These are phyloP conservation scores for Dipteronia dyeriana DNA, from an alignment of 345 rosid genomes.

Conservation along the genomic window DNA sequence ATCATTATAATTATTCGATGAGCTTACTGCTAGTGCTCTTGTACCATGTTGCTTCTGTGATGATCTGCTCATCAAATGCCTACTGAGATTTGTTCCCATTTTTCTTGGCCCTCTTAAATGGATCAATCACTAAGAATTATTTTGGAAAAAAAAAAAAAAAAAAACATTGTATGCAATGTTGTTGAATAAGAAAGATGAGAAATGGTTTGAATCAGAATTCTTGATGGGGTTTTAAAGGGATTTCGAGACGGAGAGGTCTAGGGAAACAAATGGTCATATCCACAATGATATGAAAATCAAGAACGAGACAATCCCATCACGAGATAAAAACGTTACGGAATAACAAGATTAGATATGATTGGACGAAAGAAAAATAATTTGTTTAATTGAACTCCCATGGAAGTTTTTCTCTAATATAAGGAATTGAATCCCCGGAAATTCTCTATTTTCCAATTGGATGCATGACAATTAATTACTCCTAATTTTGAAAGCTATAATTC, in stretches of 20 bases:
- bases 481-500: not conserved
- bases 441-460: not conserved
- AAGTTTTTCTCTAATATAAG: not conserved
- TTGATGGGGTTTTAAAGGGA: slow-evolving; percentile 6
- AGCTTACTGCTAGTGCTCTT: no score
- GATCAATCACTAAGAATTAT: not conserved
- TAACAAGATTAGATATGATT: not conserved
- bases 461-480: not conserved
- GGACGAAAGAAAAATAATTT: not conserved
- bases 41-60: not conserved
- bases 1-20: not conserved
- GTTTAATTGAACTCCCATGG: not conserved
- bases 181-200: not conserved
- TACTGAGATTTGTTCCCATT: slow-evolving; percentile 32
- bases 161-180: not conserved
- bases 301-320: not conserved
- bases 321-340: no score
- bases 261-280: not conserved
- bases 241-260: slow-evolving; percentile 8
- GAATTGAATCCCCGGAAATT: not conserved
- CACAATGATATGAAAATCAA: not conserved
- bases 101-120: not conserved
- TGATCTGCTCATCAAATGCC: slow-evolving; percentile 6
- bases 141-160: not conserved
- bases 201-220: not conserved